Conservation (phyloP, 441 rosid species). For the Gossypium aridum region DNA sequence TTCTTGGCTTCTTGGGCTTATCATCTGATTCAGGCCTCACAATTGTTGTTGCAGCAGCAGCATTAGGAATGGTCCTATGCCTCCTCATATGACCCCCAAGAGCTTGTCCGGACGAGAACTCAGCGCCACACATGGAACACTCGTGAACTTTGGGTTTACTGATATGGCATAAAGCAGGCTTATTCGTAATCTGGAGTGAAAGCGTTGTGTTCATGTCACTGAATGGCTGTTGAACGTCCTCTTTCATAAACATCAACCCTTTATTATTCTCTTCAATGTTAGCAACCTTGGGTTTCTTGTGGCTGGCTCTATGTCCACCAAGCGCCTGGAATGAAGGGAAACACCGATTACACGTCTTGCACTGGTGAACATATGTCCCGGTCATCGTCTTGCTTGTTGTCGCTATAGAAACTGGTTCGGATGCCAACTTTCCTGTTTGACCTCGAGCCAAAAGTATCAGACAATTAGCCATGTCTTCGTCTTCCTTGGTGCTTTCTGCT, state of each 20-base stretch:
- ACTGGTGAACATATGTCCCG: slow-evolving; percentile 28
- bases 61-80: slow-evolving; percentile 30
- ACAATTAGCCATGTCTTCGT: slow-evolving; percentile 62
- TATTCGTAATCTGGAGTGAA: slow-evolving; percentile 42
- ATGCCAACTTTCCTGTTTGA: background rate
- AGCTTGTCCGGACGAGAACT: slow-evolving; percentile 62
- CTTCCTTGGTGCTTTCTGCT: slow-evolving; percentile 25
- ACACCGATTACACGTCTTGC: slow-evolving; percentile 56
- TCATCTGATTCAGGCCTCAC: slow-evolving; percentile 9
- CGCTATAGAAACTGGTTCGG: background rate
- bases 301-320: slow-evolving; percentile 67
- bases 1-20: slow-evolving; percentile 16
- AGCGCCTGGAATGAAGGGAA: slow-evolving; percentile 69
- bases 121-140: slow-evolving; percentile 57
- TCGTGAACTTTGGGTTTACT: slow-evolving; percentile 47
- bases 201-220: slow-evolving; percentile 32
- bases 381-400: background rate
- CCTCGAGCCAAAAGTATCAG: slow-evolving; percentile 45
- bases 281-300: slow-evolving; percentile 40
- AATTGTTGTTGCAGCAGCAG: background rate
- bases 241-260: background rate
- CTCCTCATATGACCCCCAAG: slow-evolving; percentile 72
- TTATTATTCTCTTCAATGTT: slow-evolving; percentile 16
- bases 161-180: background rate
- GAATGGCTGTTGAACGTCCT: slow-evolving; percentile 5